Conservation (phyloP, 768 basidiomycete species). For the Xerocomellus amylosporus region DNA sequence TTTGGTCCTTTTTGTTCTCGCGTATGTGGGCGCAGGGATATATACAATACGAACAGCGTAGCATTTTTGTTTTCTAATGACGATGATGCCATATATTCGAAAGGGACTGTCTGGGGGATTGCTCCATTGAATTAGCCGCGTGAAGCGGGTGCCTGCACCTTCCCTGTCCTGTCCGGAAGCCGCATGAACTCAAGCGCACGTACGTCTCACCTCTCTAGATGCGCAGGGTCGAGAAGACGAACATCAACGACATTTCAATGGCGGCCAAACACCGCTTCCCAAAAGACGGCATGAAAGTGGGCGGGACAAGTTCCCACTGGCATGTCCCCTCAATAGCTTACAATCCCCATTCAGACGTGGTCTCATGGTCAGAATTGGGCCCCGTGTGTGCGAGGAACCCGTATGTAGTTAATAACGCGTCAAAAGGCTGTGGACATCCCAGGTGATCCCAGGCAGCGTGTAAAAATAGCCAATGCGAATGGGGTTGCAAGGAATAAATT, state of each 20-base stretch:
- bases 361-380: not conserved
- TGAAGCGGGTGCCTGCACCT: conserved; percentile 13
- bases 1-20: conserved; percentile 17
- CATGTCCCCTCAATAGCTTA: not conserved
- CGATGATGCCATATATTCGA: conserved; percentile 13
- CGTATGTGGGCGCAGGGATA: conserved; percentile 21
- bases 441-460: not conserved
- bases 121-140: not conserved
- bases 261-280: not conserved
- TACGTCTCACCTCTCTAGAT: conserved; percentile 19
- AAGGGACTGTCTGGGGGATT: conserved; percentile 21
- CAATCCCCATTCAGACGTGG: conserved; percentile 15
- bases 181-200: conserved; percentile 1
- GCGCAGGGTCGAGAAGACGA: conserved; percentile 4
- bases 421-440: conserved; percentile 7
- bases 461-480: conserved; percentile 5
- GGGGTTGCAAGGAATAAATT: conserved; percentile 13
- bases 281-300: not conserved
- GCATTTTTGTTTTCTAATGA: conserved; percentile 26
- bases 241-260: conserved; percentile 2
- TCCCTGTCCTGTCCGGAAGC: not conserved
- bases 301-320: not conserved
- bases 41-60: conserved; percentile 32
- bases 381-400: not conserved
- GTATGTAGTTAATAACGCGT: not conserved